Evolutionary conservation across 495 filamentous ascomycete genomes (phyloP), one percentile per base, ranked within the genome.

Genomic region (Bacidia gigantensis): DNA sequence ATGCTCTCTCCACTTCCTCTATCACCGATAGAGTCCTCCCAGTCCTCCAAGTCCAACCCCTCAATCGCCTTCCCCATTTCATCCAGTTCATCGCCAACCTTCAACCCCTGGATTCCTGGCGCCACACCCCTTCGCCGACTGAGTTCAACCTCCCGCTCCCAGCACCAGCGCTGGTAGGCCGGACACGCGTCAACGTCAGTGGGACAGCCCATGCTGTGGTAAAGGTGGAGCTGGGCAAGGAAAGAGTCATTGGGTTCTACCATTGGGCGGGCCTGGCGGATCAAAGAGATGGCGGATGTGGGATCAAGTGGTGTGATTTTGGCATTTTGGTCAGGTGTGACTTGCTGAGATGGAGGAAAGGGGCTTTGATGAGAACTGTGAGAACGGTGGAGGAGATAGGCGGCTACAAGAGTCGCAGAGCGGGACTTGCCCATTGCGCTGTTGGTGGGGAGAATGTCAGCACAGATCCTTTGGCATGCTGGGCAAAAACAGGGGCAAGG

Each of bases 391-490:
- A 80, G 82, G 49, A 97, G 70, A 67, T 87, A 95, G 60, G 93
- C 89, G 49, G 92, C 75, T 55, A 88, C 74, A 57, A 88, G 73
- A 42, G 88, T 80, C 55, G 88, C 82, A 21, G 89, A 96, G 46
- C 92, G 86, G 48, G 88, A 95, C 68, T 89, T 90, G 26, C 92
- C 92, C 87, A 95, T 94, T 26, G 87, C 89, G 75, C 92, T 96
- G 67, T 69, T 66, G 53, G 72, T 51, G 52, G n/a, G n/a, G n/a
- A n/a, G n/a, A n/a, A n/a, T n/a, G n/a, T n/a, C n/a, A n/a, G n/a
- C n/a, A n/a, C n/a, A n/a, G n/a, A n/a, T n/a, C n/a, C n/a, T n/a
- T n/a, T n/a, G n/a, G n/a, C n/a, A n/a, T n/a, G n/a, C n/a, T n/a
- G n/a, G n/a, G n/a, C n/a, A n/a, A n/a, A n/a, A n/a, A n/a, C n/a